A percentile compares a stretch with the other conserved stretches of the same genome.
Conservation (phyloP, 2,329 filamentous ascomycete species). For the Daldinia sp. region DNA sequence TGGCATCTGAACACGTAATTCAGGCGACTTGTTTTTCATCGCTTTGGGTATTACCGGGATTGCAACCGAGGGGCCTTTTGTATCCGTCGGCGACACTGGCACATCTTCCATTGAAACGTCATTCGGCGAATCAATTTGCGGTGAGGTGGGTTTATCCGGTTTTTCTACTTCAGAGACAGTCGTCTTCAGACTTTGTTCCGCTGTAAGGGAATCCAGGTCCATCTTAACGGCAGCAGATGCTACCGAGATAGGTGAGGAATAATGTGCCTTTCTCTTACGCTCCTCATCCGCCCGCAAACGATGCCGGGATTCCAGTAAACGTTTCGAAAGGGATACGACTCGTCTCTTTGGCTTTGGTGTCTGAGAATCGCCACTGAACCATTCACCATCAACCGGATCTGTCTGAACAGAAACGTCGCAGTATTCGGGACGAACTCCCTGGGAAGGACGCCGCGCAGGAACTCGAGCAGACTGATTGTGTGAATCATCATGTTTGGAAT, state of each 20-base stretch:
- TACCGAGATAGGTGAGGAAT: constrained; percentile 42
- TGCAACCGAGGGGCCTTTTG: constrained; percentile 5
- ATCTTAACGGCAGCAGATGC: constrained; percentile 49
- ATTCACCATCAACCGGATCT: constrained; percentile 61
- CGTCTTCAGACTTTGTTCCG: constrained; percentile 40
- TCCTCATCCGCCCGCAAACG: constrained; percentile 53
- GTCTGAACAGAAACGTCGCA: constrained; percentile 63
- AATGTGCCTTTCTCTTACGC: constrained; percentile 45
- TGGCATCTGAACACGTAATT: constrained; percentile 62
- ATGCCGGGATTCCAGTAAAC: constrained; percentile 59
- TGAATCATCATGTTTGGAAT: constrained; percentile 40
- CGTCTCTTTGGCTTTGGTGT: constrained; percentile 55
- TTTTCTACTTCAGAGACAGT: constrained; percentile 30
- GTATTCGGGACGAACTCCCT: constrained; percentile 54
- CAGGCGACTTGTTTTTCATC: constrained; percentile 38
- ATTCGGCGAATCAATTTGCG: constrained; percentile 27
- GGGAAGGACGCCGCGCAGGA: constrained; percentile 52
- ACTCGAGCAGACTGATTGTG: constrained; percentile 45
- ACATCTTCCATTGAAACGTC: constrained; percentile 49
- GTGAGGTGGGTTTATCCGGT: constrained; percentile 11
- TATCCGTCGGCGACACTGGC: constrained; percentile 43
- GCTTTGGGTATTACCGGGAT: constrained; percentile 2
- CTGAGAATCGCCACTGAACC: constrained; percentile 55
- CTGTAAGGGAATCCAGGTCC: constrained; percentile 51
- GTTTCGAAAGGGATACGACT: constrained; percentile 62